Conservation (phyloP, 768 basidiomycete genomes). For the Fomitopsis pulvina region DNA sequence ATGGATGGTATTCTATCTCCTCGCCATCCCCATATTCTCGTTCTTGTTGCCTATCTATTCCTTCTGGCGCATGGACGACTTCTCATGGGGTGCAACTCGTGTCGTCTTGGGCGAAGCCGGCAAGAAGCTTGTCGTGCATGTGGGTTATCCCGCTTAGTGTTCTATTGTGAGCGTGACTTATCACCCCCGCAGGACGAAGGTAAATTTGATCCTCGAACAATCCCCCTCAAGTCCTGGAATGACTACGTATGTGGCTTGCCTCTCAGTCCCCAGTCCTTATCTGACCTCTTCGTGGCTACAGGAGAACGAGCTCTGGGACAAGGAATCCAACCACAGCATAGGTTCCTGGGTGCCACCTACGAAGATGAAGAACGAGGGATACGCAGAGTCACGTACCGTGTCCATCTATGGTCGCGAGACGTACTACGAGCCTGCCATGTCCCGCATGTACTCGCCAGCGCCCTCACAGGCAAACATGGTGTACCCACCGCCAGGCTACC, state of each 20-base stretch:
- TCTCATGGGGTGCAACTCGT: slow-evolving; percentile 93
- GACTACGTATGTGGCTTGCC: slow-evolving; percentile 64
- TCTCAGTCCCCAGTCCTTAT: neutral
- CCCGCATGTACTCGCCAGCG: slow-evolving; percentile 60
- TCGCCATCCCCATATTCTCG: slow-evolving; percentile 90
- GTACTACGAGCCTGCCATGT: slow-evolving; percentile 63
- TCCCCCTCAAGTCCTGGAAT: slow-evolving; percentile 95
- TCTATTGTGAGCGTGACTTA: slow-evolving; percentile 1
- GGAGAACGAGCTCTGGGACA: slow-evolving; percentile 97
- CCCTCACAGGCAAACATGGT: slow-evolving; percentile 55
- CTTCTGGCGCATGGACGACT: slow-evolving; percentile 98
- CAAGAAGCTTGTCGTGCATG: slow-evolving; percentile 93
- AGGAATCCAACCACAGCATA: slow-evolving; percentile 92
- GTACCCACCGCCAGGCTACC: slow-evolving; percentile 58
- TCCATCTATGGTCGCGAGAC: slow-evolving; percentile 88
- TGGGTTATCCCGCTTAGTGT: slow-evolving; percentile 37
- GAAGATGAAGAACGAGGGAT: slow-evolving; percentile 65
- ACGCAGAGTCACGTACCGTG: slow-evolving; percentile 69
- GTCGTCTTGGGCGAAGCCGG: slow-evolving; percentile 86
- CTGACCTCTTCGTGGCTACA: slow-evolving; percentile 21
- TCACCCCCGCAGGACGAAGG: slow-evolving; percentile 84
- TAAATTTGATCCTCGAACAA: slow-evolving; percentile 89
- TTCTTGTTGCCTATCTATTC: slow-evolving; percentile 91
- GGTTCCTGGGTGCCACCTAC: slow-evolving; percentile 86
- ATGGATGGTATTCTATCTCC: slow-evolving; percentile 95